These are phyloP conservation scores for Apophysomyces trapeziformis DNA, from an alignment of 371 early-diverging fungal species.

Conservation along the genomic window DNA sequence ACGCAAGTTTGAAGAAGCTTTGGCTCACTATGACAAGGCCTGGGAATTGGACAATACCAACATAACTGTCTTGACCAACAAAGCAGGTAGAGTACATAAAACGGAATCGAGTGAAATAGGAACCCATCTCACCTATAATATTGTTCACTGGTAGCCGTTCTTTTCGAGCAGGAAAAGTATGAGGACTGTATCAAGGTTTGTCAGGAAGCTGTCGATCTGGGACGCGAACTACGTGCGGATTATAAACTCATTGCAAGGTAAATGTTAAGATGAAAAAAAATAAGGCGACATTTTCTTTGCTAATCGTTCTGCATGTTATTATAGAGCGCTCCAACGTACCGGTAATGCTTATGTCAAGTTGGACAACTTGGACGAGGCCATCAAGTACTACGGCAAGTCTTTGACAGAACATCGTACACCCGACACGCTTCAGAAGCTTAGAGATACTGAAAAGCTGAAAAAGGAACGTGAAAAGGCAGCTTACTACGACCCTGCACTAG, in stretches of 20 bases:
- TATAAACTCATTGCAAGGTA: slow-evolving; percentile 94
- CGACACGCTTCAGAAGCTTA: slow-evolving; percentile 89
- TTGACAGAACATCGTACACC: slow-evolving; percentile 95
- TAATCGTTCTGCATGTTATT: neutral
- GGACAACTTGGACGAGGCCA: slow-evolving; percentile 83
- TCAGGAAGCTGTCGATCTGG: slow-evolving; percentile 91
- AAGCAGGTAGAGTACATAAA: slow-evolving; percentile 59
- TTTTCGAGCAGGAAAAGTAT: slow-evolving; percentile 91
- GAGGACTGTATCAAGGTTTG: slow-evolving; percentile 92
- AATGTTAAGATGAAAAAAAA: neutral
- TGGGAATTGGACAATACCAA: slow-evolving; percentile 88
- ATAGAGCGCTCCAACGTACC: slow-evolving; percentile 86
- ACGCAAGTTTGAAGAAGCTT: slow-evolving; percentile 88
- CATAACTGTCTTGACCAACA: slow-evolving; percentile 93
- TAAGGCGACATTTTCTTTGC: neutral
- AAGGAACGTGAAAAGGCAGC: slow-evolving; percentile 81
- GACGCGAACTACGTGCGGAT: slow-evolving; percentile 90
- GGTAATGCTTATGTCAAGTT: slow-evolving; percentile 88
- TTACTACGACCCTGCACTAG: slow-evolving; percentile 82
- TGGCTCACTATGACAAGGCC: slow-evolving; percentile 91
- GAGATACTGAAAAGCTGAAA: slow-evolving; percentile 86
- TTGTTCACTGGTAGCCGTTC: slow-evolving; percentile 67
- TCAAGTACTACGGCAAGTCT: slow-evolving; percentile 91
- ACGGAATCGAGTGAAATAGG: neutral
- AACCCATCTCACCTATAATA: neutral